Base-by-base conservation (phyloP, 257 asterid species). In the Schizonepeta tenuifolia region DNA sequence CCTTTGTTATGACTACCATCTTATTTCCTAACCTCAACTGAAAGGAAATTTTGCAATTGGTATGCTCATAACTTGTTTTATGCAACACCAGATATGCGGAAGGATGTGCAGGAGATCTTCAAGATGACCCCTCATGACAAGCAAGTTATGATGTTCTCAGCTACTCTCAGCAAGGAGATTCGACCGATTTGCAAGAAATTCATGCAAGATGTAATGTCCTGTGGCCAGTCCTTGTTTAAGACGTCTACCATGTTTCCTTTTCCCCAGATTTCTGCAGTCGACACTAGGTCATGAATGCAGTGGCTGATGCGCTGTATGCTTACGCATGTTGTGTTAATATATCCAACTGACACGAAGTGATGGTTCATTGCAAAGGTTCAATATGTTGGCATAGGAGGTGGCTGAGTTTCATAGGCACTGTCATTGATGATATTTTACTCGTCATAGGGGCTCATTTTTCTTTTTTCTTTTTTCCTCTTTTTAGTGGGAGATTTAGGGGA, bases 111-210 rank as follows among this genome's bases (percentile, higher is more conserved):
- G 82, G 96, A 84, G 83, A 92, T 92, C 77, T 92, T 92, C 86
- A 90, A 88, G 83, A 85, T 86, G 97, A 92, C 96, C 31, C 97
- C 97, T 53, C 96, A 92, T 43, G 97, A 92, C 76, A 92, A 92
- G 85, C 97, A 92, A 85, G 97, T 92, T 21, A 92, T 89, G 97
- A 92, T 92, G 97, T 92, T 92, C 75, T 89, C 96, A n/a, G 96
- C 98, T 28, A 92, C 98, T 6, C 94, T 92, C 70, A 88, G 98
- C 88, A 92, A 92, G 86, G 97, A 88, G 79, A 92, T 90, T 62
- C 96, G 96, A 51, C 98, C 98, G 1, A 91, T 92, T 67, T 92
- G 98, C 94, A 92, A 90, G 88, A 92, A 92, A 71, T 92, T 92
- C 68, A 92, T 92, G 96, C 96, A 88, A 90, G 96, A 92, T 84